Percentiles rank a stretch among this genome's conserved stretches.
Conservation (phyloP, 768 basidiomycete species). For the Hygrophorus pudorinus region DNA sequence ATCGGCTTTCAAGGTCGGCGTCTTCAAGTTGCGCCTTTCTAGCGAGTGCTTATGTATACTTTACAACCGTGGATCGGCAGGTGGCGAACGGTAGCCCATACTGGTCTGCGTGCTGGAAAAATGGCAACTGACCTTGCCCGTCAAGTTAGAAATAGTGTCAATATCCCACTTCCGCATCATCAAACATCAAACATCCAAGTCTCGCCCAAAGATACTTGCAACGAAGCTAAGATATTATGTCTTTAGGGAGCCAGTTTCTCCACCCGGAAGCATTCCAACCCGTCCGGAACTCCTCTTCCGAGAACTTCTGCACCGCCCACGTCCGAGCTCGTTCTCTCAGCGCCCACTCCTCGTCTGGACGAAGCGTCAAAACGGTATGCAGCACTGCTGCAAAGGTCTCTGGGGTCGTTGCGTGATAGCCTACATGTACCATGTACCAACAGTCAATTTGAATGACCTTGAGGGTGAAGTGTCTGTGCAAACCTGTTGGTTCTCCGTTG, state of each 20-base stretch:
- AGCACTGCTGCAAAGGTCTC: slow-evolving; percentile 60
- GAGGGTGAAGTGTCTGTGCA: slow-evolving; percentile 6
- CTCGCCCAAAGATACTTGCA: no score
- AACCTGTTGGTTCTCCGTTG: slow-evolving; percentile 60
- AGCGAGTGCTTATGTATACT: neutral
- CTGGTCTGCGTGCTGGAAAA: neutral
- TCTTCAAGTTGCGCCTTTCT: no score
- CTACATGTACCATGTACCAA: no score
- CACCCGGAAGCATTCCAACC: slow-evolving; percentile 66
- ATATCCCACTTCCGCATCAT: slow-evolving; percentile 16
- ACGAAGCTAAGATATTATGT: neutral
- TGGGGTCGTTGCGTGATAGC: slow-evolving; percentile 69
- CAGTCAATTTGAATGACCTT: neutral
- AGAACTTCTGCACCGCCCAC: slow-evolving; percentile 68
- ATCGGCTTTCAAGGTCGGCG: neutral
- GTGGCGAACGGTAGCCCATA: neutral
- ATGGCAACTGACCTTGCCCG: slow-evolving; percentile 13
- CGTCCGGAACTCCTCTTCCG: slow-evolving; percentile 65
- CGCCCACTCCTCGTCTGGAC: slow-evolving; percentile 40
- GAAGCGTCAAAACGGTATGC: slow-evolving; percentile 50
- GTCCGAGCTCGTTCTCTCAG: slow-evolving; percentile 60
- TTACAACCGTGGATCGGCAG: neutral
- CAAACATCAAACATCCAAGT: no score
- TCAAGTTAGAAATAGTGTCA: slow-evolving; percentile 14
- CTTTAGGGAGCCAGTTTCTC: slow-evolving; percentile 22